Evolutionary conservation across 2,329 filamentous ascomycete genomes (phyloP).

Genomic region (Beauveria brongniartii): DNA sequence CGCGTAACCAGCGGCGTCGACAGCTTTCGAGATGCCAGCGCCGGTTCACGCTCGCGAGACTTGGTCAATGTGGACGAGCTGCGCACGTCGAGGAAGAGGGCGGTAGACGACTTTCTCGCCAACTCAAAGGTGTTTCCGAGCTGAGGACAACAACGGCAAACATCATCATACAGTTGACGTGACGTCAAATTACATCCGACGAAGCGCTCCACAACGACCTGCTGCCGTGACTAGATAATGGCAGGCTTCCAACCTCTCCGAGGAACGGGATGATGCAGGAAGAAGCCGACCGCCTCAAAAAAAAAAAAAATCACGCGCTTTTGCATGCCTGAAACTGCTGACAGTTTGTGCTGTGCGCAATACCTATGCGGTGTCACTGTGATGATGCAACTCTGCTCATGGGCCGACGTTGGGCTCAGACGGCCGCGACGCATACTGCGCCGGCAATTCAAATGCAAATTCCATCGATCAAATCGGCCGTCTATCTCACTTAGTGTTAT

Average conservation of each 20-base stretch:
- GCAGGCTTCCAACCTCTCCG: neutral
- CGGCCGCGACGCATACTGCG: neutral
- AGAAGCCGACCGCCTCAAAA: neutral
- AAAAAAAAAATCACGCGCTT: neutral
- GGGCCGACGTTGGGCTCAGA: neutral
- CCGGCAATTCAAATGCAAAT: neutral
- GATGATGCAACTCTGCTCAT: neutral
- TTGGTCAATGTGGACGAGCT: constrained; percentile 25
- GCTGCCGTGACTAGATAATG: neutral
- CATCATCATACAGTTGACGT: neutral
- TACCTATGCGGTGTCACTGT: neutral
- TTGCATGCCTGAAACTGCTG: constrained; percentile 7
- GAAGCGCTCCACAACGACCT: neutral
- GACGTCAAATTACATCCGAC: neutral
- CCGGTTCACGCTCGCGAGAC: constrained; percentile 17
- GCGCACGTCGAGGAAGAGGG: constrained; percentile 31
- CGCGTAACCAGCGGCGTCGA: constrained; percentile 49
- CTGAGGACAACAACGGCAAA: neutral
- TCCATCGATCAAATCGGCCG: neutral
- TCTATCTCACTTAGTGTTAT: neutral
- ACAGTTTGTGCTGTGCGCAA: neutral
- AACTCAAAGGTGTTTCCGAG: constrained; percentile 16
- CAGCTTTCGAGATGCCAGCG: constrained; percentile 19
- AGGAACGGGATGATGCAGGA: neutral
- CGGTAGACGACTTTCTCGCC: constrained; percentile 34